Evolutionary conservation across 192 early-diverging fungal species (phyloP), one percentile per base, ranked within the genome.

Genomic region (Gryganskiella cystojenkinii): DNA sequence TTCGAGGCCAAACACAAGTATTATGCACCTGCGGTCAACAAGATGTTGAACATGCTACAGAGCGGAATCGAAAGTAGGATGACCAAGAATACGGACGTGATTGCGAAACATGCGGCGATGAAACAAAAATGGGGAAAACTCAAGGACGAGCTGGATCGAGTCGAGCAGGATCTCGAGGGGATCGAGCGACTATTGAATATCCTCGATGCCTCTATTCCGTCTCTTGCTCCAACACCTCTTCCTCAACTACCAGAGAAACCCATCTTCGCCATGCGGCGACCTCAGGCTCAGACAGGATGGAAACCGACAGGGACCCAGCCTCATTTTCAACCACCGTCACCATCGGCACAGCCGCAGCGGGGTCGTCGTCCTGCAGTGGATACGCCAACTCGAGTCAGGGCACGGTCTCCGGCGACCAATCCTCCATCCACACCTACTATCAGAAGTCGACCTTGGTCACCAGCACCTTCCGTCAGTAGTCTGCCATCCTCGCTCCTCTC

Each of bases 1-100:
- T 89, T 89, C 53, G 87, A 89, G 31, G 73, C 80, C 10, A 87
- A 85, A 65, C 78, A 84, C 64, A 86, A 87, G 49, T 85, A 86
- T 60, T 89, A 84, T 55, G 74, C 81, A 2, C 85, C 85, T 17
- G 75, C 84, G 3, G 81, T 89, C 43, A 81, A 71, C 61, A 83
- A 84, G 58, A 85, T 89, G 85, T 67, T 89, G 19, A 75, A 71
- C 11, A 85, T 83, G 80, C 67, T 89, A 28, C 82, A 83, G 30
- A 83, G 78, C 47, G 84, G 81, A 17, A 87, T 89, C 61, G 80
- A 85, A 25, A 70, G 70, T 22, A 70, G 84, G 27, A 69, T 75
- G 17, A 80, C 79, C 15, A 71, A 63, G 61, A 81, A 87, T 47
- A 40, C 58, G 14, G 71, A 79, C 0, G 74, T 71, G 11, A 67